Conservation (phyloP, 257 asterid species). For the Marsdenia floribunda region DNA sequence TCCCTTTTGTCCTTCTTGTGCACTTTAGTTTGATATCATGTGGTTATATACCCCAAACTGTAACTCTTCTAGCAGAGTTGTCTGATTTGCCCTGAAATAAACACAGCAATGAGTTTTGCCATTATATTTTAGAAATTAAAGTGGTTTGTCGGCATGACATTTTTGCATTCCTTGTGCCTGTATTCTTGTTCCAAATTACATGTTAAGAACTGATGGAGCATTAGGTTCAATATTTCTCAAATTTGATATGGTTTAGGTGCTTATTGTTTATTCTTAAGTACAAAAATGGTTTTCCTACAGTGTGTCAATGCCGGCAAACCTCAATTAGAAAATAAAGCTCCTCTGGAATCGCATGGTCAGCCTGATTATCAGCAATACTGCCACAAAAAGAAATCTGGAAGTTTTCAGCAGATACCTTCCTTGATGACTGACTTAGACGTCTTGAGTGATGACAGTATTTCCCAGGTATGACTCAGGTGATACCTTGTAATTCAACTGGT, state of each 20-base stretch:
- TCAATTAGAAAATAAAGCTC: slow-evolving; percentile 24
- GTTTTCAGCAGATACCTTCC: slow-evolving; percentile 26
- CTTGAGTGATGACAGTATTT: slow-evolving; percentile 8
- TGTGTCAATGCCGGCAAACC: slow-evolving; percentile 27
- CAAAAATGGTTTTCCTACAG: slow-evolving; percentile 29
- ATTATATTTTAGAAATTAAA: not conserved
- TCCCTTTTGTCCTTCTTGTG: not conserved
- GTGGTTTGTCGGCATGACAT: not conserved
- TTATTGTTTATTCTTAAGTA: not conserved
- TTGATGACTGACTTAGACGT: slow-evolving; percentile 33
- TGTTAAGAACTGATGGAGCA: not conserved
- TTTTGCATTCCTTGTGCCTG: not conserved
- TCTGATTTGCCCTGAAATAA: not conserved
- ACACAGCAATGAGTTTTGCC: not conserved
- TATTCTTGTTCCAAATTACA: no score
- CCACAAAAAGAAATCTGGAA: slow-evolving; percentile 33
- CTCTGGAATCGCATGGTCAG: slow-evolving; percentile 19
- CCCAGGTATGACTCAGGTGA: slow-evolving; percentile 9
- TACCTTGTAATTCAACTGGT: not conserved
- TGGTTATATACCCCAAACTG: not conserved
- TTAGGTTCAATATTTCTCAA: not conserved
- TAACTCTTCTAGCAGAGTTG: not conserved
- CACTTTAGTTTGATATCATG: not conserved
- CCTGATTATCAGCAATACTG: slow-evolving; percentile 23
- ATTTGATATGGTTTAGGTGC: not conserved